phyloP scores from a whole-genome alignment of 2,329 filamentous ascomycete species.

The Drechslerella stenobrocha region DNA sequence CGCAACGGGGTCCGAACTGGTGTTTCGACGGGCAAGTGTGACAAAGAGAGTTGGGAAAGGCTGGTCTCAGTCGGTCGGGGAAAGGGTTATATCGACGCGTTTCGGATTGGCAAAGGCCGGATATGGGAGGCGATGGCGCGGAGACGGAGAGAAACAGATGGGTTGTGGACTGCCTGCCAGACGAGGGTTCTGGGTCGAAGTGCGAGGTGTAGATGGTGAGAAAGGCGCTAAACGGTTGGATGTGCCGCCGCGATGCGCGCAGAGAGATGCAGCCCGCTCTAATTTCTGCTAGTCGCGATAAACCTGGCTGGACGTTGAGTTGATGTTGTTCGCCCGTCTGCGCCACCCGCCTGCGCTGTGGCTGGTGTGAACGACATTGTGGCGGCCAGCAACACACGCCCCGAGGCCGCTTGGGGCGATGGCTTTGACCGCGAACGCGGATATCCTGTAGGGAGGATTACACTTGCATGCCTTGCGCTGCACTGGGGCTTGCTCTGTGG shows the following conservation, averaged over 20 bases:
- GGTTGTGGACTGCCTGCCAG: conserved; percentile 10
- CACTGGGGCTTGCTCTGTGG: too few species aligned
- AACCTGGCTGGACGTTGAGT: conserved; percentile 10
- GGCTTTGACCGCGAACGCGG: too few species aligned
- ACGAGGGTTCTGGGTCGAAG: conserved; percentile 26
- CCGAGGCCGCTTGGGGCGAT: too few species aligned
- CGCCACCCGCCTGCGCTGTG: conserved; percentile 19
- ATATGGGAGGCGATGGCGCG: background rate
- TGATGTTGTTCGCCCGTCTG: conserved; percentile 14
- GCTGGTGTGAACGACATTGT: conserved; percentile 3
- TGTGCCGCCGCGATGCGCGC: conserved; percentile 47
- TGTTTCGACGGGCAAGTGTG: conserved; percentile 6
- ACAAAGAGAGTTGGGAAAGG: conserved; percentile 7
- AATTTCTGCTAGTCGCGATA: conserved; percentile 33
- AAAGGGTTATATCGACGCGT: conserved; percentile 17
- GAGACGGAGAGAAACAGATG: background rate
- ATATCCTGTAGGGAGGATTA: too few species aligned
- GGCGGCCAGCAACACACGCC: background rate
- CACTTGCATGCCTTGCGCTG: too few species aligned
- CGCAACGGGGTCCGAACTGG: conserved; percentile 1
- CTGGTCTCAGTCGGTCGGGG: conserved; percentile 9
- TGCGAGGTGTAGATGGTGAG: conserved; percentile 10
- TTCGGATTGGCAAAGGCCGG: background rate
- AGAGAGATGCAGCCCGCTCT: conserved; percentile 26
- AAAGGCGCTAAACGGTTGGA: conserved; percentile 38